phyloP scores from a whole-genome alignment of 2,329 filamentous ascomycete genomes.

The Dichotomopilus funicola region DNA sequence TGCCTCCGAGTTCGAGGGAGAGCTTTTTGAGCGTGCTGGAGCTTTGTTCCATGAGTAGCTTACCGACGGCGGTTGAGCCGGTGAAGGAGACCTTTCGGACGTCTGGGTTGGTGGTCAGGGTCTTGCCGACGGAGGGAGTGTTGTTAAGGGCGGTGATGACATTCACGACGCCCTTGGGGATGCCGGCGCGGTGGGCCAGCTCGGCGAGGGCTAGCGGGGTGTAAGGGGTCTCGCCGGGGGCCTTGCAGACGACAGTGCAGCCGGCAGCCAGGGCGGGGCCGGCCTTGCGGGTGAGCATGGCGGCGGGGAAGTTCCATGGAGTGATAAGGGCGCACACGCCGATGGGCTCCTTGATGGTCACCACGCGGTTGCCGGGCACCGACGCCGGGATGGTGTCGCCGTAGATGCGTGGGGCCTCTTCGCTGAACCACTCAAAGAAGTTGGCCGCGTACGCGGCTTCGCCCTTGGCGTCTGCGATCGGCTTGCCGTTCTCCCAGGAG shows the following conservation, averaged over 20 bases:
- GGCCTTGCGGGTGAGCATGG: constrained; percentile 67
- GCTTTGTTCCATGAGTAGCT: constrained; percentile 82
- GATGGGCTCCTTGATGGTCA: constrained; percentile 75
- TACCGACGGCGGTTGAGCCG: constrained; percentile 64
- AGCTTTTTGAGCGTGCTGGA: constrained; percentile 74
- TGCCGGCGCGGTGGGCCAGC: constrained; percentile 76
- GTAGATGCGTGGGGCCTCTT: constrained; percentile 67
- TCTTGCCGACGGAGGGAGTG: constrained; percentile 69
- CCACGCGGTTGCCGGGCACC: constrained; percentile 64
- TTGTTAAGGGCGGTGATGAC: constrained; percentile 74
- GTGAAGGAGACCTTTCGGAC: constrained; percentile 94
- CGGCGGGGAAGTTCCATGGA: constrained; percentile 82
- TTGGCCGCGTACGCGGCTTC: constrained; percentile 67
- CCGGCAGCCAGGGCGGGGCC: constrained; percentile 81
- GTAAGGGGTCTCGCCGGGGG: constrained; percentile 86
- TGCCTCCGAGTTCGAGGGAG: constrained; percentile 88
- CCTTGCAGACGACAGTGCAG: constrained; percentile 89
- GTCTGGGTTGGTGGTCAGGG: constrained; percentile 67
- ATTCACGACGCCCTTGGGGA: constrained; percentile 87
- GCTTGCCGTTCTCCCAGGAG: constrained; percentile 88
- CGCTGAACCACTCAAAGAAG: constrained; percentile 77
- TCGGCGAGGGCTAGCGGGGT: constrained; percentile 84
- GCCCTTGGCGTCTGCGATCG: constrained; percentile 64
- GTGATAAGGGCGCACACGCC: constrained; percentile 79
- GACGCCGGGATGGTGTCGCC: constrained; percentile 69